A percentile compares a stretch with the other conserved stretches of the same genome.
phyloP scores from a whole-genome alignment of 2,329 filamentous ascomycete species.

The Scytalidium lignicola region DNA sequence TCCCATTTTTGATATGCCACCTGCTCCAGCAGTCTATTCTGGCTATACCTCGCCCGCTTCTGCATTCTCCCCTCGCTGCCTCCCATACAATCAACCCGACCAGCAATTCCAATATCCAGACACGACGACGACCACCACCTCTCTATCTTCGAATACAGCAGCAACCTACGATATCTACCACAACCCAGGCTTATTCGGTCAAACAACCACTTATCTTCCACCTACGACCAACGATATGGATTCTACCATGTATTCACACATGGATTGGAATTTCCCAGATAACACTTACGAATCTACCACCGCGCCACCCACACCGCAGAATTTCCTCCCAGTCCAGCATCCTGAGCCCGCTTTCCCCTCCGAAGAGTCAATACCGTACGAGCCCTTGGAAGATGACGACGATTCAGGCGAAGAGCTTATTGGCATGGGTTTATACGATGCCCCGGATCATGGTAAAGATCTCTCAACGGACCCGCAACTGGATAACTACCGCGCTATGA shows the following conservation, averaged over 20 bases:
- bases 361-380: slow-evolving; percentile 45
- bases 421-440: slow-evolving; percentile 79
- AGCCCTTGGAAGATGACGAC: slow-evolving; percentile 48
- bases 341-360: slow-evolving; percentile 39
- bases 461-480: slow-evolving; percentile 39
- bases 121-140: slow-evolving; percentile 4
- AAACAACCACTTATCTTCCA: slow-evolving; percentile 8
- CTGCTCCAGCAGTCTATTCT: slow-evolving; percentile 51
- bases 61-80: slow-evolving; percentile 48
- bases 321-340: slow-evolving; percentile 48
- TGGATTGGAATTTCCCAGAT: slow-evolving; percentile 41
- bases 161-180: slow-evolving; percentile 15
- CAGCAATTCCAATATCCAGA: slow-evolving; percentile 15
- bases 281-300: slow-evolving; percentile 42
- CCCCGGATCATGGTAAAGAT: slow-evolving; percentile 50
- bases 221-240: slow-evolving; percentile 14
- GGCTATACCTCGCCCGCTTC: slow-evolving; percentile 52
- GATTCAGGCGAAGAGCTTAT: slow-evolving; percentile 65
- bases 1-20: slow-evolving; percentile 22
- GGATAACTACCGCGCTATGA: slow-evolving; percentile 47
- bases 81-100: slow-evolving; percentile 34
- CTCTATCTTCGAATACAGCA: slow-evolving; percentile 6
- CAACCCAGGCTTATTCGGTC: slow-evolving; percentile 7
- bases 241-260: slow-evolving; percentile 24
- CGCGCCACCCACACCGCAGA: slow-evolving; percentile 55